Conservation (phyloP, 495 filamentous ascomycete genomes). For the Daldinia grandis region DNA sequence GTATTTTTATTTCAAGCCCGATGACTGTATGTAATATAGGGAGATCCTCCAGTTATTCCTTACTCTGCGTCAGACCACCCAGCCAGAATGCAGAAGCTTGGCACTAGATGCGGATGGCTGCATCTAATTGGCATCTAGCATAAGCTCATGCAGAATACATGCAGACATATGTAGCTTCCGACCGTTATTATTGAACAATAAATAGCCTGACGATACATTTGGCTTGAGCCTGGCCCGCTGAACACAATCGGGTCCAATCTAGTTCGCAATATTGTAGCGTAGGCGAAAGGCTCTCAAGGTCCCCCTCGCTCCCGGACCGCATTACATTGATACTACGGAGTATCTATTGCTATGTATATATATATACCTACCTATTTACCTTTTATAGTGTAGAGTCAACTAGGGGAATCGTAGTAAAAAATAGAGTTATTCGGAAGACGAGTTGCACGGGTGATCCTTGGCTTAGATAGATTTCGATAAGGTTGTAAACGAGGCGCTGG, state of each 20-base stretch:
- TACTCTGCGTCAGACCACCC: background rate
- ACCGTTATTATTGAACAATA: background rate
- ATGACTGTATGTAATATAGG: background rate
- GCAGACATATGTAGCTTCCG: background rate
- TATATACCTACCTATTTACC: background rate
- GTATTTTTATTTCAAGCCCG: background rate
- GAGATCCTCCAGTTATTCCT: background rate
- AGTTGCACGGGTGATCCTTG: slow-evolving; percentile 25
- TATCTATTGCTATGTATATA: background rate
- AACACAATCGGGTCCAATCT: background rate
- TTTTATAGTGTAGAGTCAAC: background rate
- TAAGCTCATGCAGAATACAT: background rate
- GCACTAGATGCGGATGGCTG: slow-evolving; percentile 1
- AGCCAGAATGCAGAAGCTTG: background rate
- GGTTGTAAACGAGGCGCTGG: slow-evolving; percentile 11
- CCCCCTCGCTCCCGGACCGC: background rate
- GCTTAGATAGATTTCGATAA: slow-evolving; percentile 20
- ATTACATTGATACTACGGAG: background rate
- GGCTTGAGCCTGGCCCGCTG: background rate
- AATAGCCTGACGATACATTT: background rate
- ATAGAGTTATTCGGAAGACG: slow-evolving; percentile 9
- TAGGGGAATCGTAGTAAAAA: background rate
- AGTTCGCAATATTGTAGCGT: background rate
- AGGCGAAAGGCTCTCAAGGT: background rate
- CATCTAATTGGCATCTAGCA: background rate